These are phyloP conservation scores for Luffa acutangula DNA, from an alignment of 306 rosid species.

Conservation along the genomic window DNA sequence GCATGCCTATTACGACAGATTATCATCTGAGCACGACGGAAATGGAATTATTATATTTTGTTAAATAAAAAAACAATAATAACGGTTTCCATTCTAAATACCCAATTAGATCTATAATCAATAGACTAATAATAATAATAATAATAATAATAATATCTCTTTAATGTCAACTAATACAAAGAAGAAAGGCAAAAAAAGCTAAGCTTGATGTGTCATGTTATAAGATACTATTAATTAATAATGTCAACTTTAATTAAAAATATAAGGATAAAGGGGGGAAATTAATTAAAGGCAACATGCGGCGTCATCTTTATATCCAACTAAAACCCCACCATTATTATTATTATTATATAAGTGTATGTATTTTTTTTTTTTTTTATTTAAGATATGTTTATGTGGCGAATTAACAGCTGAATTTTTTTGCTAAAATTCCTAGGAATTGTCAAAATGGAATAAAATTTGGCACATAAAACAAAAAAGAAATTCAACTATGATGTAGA, in stretches of 20 bases:
- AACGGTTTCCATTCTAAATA: neutral
- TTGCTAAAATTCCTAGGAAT: neutral
- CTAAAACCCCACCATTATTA: neutral
- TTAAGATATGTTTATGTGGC: neutral
- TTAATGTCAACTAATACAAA: neutral
- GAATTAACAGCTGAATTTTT: neutral
- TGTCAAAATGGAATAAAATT: neutral
- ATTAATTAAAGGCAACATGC: neutral
- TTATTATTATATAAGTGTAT: neutral
- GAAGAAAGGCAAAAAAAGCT: neutral
- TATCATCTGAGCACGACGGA: neutral
- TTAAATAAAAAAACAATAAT: neutral
- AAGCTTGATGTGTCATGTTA: neutral
- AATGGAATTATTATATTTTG: neutral
- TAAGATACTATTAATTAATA: neutral
- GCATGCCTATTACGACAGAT: neutral
- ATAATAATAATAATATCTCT: neutral
- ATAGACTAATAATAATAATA: neutral
- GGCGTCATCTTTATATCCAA: neutral
- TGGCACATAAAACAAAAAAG: neutral
- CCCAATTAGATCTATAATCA: neutral
- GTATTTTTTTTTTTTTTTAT: neutral
- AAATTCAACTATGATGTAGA: neutral
- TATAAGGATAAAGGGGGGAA: neutral
- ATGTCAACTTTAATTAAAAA: neutral